Conservation (phyloP, 164 flowering plant genomes). For the Amborella trichopoda region DNA sequence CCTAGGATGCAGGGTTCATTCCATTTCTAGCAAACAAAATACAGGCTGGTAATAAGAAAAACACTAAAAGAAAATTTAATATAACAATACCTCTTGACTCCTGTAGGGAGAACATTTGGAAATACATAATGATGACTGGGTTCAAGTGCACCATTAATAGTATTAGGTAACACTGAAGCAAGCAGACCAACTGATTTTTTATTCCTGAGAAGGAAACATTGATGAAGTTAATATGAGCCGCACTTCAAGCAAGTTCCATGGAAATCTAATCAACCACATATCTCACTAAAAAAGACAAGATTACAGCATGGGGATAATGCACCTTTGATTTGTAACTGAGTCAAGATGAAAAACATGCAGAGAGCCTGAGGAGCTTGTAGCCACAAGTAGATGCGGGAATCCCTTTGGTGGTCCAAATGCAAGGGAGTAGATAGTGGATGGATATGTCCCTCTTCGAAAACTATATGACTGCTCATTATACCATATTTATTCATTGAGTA, state of each 20-base stretch:
- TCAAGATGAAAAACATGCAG: slow-evolving; percentile 67
- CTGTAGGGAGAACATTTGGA: slow-evolving; percentile 72
- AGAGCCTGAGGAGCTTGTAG: slow-evolving; percentile 84
- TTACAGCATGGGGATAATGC: background rate
- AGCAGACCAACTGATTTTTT: slow-evolving; percentile 54
- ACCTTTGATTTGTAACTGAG: slow-evolving; percentile 48
- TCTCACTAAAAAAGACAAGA: background rate
- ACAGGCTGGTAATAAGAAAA: background rate
- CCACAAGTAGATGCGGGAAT: slow-evolving; percentile 73
- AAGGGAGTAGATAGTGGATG: slow-evolving; percentile 79
- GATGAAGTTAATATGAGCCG: background rate
- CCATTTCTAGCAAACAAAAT: too few relatives aligned
- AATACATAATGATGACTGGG: slow-evolving; percentile 67
- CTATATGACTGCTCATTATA: slow-evolving; percentile 83
- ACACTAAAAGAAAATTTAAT: background rate
- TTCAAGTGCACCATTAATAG: slow-evolving; percentile 62
- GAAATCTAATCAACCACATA: background rate
- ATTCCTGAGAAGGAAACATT: slow-evolving; percentile 21
- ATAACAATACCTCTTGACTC: slow-evolving; percentile 51
- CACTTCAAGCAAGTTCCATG: background rate
- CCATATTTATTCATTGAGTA: too few relatives aligned
- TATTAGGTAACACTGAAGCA: slow-evolving; percentile 60
- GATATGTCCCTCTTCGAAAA: slow-evolving; percentile 84
- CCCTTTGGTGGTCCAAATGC: slow-evolving; percentile 68
- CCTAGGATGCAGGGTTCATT: too few relatives aligned